phyloP scores from a whole-genome alignment of 2,329 filamentous ascomycete genomes.

The Stemphylium vesicarium region DNA sequence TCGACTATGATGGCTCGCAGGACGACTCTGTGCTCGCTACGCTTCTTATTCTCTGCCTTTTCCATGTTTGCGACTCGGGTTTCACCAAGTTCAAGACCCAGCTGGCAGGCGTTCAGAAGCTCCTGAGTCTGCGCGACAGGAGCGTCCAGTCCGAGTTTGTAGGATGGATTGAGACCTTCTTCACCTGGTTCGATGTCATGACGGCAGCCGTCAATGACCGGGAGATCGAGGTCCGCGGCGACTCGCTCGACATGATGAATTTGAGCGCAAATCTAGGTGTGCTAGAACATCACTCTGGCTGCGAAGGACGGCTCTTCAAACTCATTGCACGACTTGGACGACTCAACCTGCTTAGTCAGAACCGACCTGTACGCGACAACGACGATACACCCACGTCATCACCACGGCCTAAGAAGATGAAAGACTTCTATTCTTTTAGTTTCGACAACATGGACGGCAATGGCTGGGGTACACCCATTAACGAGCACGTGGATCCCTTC shows the following conservation, averaged over 20 bases:
- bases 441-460: constrained; percentile 70
- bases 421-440: constrained; percentile 61
- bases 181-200: constrained; percentile 94
- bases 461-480: constrained; percentile 67
- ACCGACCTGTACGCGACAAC: constrained; percentile 54
- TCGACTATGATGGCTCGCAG: constrained; percentile 74
- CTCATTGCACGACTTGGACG: constrained; percentile 82
- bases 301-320: constrained; percentile 85
- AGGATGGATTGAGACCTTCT: constrained; percentile 90
- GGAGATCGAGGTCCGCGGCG: constrained; percentile 76
- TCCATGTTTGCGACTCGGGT: constrained; percentile 91
- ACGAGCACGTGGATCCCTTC: constrained; percentile 52
- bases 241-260: constrained; percentile 67
- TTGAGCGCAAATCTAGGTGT: constrained; percentile 72
- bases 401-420: constrained; percentile 42
- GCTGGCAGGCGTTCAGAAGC: constrained; percentile 90
- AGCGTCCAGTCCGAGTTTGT: constrained; percentile 69
- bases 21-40: constrained; percentile 89
- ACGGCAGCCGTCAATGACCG: constrained; percentile 90
- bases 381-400: constrained; percentile 44
- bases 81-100: constrained; percentile 93
- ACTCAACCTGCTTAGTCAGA: constrained; percentile 82
- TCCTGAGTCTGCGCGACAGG: constrained; percentile 76
- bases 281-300: constrained; percentile 84
- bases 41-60: constrained; percentile 85